These are phyloP conservation scores for Carex kokanica DNA, from an alignment of 176 grass and related monocot species.

Conservation along the genomic window DNA sequence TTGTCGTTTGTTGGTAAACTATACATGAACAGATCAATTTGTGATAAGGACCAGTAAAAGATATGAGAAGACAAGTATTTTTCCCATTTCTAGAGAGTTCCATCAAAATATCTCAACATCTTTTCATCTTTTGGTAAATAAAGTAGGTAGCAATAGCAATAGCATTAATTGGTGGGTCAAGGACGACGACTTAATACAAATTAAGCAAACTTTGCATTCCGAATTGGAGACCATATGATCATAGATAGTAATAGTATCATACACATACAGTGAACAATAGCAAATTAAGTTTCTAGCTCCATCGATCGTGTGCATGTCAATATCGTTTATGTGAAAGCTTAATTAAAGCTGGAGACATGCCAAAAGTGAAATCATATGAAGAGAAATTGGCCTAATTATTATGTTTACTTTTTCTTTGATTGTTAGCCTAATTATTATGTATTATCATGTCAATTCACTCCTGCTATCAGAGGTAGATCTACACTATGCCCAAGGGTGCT, in stretches of 20 bases:
- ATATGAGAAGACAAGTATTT: neutral
- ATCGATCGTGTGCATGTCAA: neutral
- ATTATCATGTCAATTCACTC: neutral
- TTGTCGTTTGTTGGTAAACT: neutral
- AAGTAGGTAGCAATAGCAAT: neutral
- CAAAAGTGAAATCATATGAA: neutral
- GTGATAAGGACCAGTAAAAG: neutral
- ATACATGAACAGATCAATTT: neutral
- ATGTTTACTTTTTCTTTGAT: neutral
- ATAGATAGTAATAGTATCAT: too few relatives aligned
- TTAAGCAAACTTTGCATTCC: constrained; percentile 17
- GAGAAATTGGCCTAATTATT: too few relatives aligned
- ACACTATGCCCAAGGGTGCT: too few relatives aligned
- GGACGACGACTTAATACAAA: neutral
- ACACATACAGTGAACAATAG: constrained; percentile 3
- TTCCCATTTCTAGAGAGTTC: neutral
- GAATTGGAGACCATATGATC: neutral
- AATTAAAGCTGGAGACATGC: neutral
- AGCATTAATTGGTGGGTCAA: neutral
- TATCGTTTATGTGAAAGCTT: neutral
- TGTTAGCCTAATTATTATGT: neutral
- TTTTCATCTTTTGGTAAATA: neutral
- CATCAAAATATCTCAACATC: constrained; percentile 11
- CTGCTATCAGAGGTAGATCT: too few relatives aligned
- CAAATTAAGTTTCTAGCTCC: neutral